A percentile compares a stretch with the other conserved stretches of the same genome.
Conservation (phyloP, 2,329 filamentous ascomycete species). For the Chalaropsis ovoidea region DNA sequence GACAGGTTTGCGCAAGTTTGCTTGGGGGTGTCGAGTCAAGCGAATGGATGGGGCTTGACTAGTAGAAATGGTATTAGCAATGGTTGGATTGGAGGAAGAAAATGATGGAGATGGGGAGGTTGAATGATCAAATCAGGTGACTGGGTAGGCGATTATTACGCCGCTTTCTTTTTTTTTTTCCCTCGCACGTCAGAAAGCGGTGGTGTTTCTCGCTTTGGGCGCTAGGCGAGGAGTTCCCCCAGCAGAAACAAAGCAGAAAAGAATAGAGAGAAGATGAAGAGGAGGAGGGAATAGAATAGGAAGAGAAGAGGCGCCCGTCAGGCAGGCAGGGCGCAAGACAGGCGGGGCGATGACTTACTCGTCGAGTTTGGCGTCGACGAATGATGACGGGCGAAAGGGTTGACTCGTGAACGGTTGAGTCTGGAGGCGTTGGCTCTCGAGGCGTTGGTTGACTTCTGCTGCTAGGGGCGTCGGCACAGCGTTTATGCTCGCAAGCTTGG, state of each 20-base stretch:
- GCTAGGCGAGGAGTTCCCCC: background rate
- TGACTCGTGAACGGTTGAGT: background rate
- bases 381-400: background rate
- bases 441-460: background rate
- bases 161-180: background rate
- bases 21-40: background rate
- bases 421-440: background rate
- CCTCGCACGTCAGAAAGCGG: background rate
- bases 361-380: background rate
- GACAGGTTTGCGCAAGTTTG: constrained; percentile 12
- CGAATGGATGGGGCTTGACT: background rate
- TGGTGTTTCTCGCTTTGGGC: background rate
- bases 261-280: background rate
- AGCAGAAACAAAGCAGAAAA: background rate
- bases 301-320: background rate
- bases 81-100: background rate
- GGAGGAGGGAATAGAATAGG: background rate
- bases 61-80: background rate
- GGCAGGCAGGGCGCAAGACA: background rate
- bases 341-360: constrained; percentile 6
- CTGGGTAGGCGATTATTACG: background rate
- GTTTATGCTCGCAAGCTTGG: background rate
- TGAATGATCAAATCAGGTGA: background rate
- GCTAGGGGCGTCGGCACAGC: too few species aligned
- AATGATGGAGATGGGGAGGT: background rate